Conservation (phyloP, 1,139 yeast genomes). For the Lodderomyces metapsilosis region DNA sequence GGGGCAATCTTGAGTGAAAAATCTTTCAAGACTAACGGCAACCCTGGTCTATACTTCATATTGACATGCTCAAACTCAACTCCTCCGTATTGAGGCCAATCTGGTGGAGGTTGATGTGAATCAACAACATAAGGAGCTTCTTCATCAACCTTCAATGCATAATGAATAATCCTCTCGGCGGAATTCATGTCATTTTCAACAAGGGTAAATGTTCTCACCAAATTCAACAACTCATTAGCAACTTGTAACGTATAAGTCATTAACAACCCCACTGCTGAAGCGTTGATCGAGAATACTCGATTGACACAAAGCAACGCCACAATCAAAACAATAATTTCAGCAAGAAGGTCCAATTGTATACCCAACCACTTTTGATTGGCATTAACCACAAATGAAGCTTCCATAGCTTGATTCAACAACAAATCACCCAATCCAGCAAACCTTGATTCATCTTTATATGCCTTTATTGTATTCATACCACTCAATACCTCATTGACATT, state of each 20-base stretch:
- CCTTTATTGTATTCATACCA: slow-evolving; percentile 71
- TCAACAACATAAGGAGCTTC: slow-evolving; percentile 45
- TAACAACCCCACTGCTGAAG: slow-evolving; percentile 72
- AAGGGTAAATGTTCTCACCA: slow-evolving; percentile 58
- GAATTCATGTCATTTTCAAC: slow-evolving; percentile 83
- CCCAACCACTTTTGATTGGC: slow-evolving; percentile 82
- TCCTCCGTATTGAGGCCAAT: slow-evolving; percentile 47
- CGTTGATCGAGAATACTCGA: slow-evolving; percentile 58
- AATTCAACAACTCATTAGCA: slow-evolving; percentile 46
- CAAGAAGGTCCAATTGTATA: slow-evolving; percentile 57
- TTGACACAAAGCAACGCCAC: slow-evolving; percentile 61
- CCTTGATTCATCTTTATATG: slow-evolving; percentile 49
- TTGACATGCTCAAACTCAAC: slow-evolving; percentile 57
- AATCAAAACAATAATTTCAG: slow-evolving; percentile 44
- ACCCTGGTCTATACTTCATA: slow-evolving; percentile 70
- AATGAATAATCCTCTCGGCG: slow-evolving; percentile 75
- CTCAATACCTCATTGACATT: slow-evolving; percentile 73
- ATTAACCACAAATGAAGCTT: slow-evolving; percentile 64
- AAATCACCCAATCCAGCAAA: slow-evolving; percentile 51
- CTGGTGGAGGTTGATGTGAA: slow-evolving; percentile 47
- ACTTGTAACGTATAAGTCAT: slow-evolving; percentile 57
- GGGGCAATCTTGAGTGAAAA: slow-evolving; percentile 46
- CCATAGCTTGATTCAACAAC: slow-evolving; percentile 63
- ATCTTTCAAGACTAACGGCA: slow-evolving; percentile 69
- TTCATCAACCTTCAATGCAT: slow-evolving; percentile 50